These are phyloP conservation scores for Ilex paraguariensis DNA, from an alignment of 305 asterid species.

Conservation along the genomic window DNA sequence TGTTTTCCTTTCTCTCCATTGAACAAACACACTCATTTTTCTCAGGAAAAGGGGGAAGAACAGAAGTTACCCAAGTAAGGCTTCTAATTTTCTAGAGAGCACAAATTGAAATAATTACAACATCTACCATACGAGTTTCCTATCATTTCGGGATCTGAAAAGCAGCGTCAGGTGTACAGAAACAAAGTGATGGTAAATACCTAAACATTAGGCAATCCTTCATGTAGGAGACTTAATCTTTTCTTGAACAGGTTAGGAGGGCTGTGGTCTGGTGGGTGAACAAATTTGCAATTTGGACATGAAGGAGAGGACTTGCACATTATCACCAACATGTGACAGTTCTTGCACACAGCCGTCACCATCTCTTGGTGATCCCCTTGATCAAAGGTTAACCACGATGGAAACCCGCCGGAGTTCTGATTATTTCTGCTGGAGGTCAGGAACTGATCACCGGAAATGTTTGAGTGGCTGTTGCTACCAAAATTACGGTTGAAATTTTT, in stretches of 20 bases:
- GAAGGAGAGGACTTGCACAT: conserved; percentile 59
- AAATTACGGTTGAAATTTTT: conserved; percentile 10
- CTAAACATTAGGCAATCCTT: neutral
- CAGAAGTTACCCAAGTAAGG: too few relatives aligned
- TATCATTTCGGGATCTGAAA: too few relatives aligned
- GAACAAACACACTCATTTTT: too few relatives aligned
- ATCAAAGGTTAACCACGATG: conserved; percentile 57
- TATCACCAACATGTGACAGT: conserved; percentile 72
- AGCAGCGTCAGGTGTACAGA: too few relatives aligned
- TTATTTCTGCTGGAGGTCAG: neutral
- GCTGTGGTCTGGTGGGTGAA: conserved; percentile 39
- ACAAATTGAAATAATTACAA: too few relatives aligned
- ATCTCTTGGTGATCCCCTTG: conserved; percentile 46
- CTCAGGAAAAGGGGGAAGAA: too few relatives aligned
- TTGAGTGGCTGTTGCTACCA: neutral
- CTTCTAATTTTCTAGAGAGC: too few relatives aligned
- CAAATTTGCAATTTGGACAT: conserved; percentile 76
- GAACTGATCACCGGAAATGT: neutral
- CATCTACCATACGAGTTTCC: too few relatives aligned
- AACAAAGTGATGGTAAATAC: neutral
- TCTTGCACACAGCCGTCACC: conserved; percentile 74
- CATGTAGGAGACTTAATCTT: conserved; percentile 33
- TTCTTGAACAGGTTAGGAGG: conserved; percentile 21
- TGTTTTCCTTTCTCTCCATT: too few relatives aligned
- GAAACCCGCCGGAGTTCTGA: conserved; percentile 11